phyloP scores from a whole-genome alignment of 768 basidiomycete genomes.

The Hemileccinum rubropunctum region DNA sequence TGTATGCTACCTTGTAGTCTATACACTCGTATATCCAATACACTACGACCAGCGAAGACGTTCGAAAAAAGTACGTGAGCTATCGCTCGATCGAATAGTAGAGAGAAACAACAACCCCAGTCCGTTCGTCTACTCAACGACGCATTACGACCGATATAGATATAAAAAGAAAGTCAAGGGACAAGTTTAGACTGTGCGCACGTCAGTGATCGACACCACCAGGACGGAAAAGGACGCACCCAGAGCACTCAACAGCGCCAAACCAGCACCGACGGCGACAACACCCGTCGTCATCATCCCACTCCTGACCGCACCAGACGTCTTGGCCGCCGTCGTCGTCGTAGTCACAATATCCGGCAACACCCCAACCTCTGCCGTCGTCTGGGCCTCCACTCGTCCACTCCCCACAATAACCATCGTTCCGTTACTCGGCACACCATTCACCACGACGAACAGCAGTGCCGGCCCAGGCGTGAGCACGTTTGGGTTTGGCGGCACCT shows the following conservation, averaged over 20 bases:
- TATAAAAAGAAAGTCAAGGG: not conserved
- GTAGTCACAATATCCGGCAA: conserved; percentile 42
- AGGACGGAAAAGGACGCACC: not conserved
- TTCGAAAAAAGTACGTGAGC: too few relatives aligned
- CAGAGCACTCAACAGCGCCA: not conserved
- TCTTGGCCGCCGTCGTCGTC: not conserved
- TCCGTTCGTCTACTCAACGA: not conserved
- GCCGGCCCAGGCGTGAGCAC: conserved; percentile 89
- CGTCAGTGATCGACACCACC: not conserved
- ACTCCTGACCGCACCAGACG: not conserved
- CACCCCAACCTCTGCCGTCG: conserved; percentile 38
- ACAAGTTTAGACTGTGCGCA: not conserved
- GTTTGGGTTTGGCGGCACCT: conserved; percentile 81
- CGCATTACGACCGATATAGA: not conserved
- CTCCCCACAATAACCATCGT: conserved; percentile 75
- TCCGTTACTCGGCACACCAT: conserved; percentile 82
- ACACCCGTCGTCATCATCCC: too few relatives aligned
- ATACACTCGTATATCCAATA: too few relatives aligned
- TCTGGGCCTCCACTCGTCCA: conserved; percentile 74
- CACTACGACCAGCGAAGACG: too few relatives aligned
- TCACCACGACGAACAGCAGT: conserved; percentile 76
- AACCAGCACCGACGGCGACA: not conserved
- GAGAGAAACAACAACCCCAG: not conserved
- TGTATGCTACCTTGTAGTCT: too few relatives aligned
- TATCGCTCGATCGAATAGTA: too few relatives aligned